phyloP scores from a whole-genome alignment of 1,284 basidiomycete genomes.

The Cutaneotrichosporon cutaneum region DNA sequence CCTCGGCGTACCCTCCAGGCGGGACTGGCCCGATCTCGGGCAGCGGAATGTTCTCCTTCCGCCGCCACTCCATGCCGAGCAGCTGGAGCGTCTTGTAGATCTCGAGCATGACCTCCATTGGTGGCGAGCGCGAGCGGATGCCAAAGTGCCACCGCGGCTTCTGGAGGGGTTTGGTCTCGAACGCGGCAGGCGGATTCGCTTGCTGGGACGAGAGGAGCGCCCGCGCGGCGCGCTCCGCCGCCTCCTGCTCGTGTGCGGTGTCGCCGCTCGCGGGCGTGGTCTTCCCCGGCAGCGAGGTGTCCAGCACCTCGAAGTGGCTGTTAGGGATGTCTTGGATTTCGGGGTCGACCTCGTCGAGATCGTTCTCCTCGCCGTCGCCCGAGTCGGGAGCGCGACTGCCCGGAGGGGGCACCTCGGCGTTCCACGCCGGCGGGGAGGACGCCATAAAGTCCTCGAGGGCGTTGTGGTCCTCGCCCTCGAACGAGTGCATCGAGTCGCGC shows the following conservation, averaged over 20 bases:
- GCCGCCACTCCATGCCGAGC: constrained; percentile 93
- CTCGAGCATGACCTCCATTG: constrained; percentile 99
- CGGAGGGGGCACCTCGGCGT: constrained; percentile 48
- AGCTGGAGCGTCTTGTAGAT: constrained; percentile 90
- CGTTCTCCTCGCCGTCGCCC: constrained; percentile 33
- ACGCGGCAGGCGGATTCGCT: constrained; percentile 19
- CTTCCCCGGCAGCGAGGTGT: constrained; percentile 69
- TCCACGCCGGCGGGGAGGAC: constrained; percentile 57
- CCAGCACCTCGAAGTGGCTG: constrained; percentile 73
- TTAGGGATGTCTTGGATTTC: constrained; percentile 59
- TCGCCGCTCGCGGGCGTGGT: constrained; percentile 22
- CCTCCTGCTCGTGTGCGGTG: constrained; percentile 28
- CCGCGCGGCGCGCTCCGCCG: constrained; percentile 47
- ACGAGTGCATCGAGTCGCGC: constrained; percentile 59
- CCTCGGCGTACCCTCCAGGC: constrained; percentile 43
- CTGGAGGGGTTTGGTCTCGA: constrained; percentile 42
- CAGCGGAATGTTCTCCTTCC: constrained; percentile 61
- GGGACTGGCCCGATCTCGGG: constrained; percentile 62
- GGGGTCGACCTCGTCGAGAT: constrained; percentile 59
- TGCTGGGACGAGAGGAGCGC: constrained; percentile 30
- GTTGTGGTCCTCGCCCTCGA: constrained; percentile 47
- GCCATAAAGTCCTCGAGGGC: constrained; percentile 57
- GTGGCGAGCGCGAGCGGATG: constrained; percentile 88
- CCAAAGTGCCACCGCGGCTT: constrained; percentile 95
- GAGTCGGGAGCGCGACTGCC: constrained; percentile 12